These are phyloP conservation scores for Stenocarpella maydis DNA, from an alignment of 2,329 filamentous ascomycete species.

Conservation along the genomic window DNA sequence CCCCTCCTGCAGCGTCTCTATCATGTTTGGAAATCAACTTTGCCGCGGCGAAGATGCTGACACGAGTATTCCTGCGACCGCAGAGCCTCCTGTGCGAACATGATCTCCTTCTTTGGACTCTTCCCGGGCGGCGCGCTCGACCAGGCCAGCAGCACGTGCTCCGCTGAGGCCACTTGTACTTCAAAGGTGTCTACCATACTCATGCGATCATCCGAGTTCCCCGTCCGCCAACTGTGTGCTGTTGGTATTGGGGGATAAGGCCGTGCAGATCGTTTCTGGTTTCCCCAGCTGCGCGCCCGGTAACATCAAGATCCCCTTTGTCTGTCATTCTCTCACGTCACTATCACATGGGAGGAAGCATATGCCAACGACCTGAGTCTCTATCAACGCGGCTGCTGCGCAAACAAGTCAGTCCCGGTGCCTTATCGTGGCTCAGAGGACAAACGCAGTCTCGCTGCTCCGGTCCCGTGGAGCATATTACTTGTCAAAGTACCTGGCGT, in stretches of 20 bases:
- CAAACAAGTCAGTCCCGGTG: neutral
- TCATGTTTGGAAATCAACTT: neutral
- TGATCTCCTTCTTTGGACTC: too few relatives aligned
- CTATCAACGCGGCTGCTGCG: neutral
- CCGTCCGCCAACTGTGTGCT: neutral
- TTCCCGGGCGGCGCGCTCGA: too few relatives aligned
- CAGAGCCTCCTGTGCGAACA: neutral
- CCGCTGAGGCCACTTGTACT: neutral
- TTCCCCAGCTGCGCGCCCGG: neutral
- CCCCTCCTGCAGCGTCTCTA: neutral
- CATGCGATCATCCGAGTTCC: neutral
- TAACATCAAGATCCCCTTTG: neutral
- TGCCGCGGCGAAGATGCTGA: neutral
- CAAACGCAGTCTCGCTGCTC: constrained; percentile 3
- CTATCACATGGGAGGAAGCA: neutral
- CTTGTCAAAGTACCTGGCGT: constrained; percentile 19
- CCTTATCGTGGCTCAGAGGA: neutral
- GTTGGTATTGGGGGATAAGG: neutral
- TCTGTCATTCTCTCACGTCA: neutral
- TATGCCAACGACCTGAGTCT: neutral
- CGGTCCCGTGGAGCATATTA: neutral
- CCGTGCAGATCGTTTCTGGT: constrained; percentile 13
- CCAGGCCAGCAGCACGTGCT: too few relatives aligned
- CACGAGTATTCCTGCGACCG: neutral
- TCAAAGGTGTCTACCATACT: neutral